These are phyloP conservation scores for Phytophthora parvispora DNA, from an alignment of 352 stramenopile species.

Conservation along the genomic window DNA sequence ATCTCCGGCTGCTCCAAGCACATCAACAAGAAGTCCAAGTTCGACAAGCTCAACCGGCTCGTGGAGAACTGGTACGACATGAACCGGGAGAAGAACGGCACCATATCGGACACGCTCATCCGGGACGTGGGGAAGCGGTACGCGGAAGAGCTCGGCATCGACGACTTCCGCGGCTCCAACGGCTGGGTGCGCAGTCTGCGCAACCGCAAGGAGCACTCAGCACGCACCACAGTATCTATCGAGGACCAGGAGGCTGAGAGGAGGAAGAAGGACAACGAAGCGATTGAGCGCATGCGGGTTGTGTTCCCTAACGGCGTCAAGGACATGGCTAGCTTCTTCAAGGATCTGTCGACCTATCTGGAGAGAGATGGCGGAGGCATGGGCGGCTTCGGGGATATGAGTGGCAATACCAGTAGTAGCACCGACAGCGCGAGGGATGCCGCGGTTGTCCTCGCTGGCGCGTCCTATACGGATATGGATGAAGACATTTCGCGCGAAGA, in stretches of 20 bases:
- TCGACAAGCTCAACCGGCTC: constrained; percentile 83
- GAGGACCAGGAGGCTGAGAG: constrained; percentile 69
- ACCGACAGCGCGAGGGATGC: constrained; percentile 23
- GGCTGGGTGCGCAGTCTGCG: constrained; percentile 84
- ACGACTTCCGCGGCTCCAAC: constrained; percentile 84
- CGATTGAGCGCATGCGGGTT: constrained; percentile 75
- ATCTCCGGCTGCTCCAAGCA: constrained; percentile 87
- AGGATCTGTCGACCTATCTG: constrained; percentile 76
- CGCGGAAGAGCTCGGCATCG: constrained; percentile 77
- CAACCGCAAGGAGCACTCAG: constrained; percentile 80
- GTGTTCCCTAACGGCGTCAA: constrained; percentile 81
- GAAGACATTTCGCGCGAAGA: constrained; percentile 31
- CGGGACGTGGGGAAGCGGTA: constrained; percentile 81
- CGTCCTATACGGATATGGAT: constrained; percentile 52
- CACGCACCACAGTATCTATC: constrained; percentile 53
- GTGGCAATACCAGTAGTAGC: constrained; percentile 23
- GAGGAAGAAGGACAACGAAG: constrained; percentile 77
- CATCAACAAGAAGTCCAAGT: constrained; percentile 92
- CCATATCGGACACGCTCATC: constrained; percentile 79
- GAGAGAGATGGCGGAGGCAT: constrained; percentile 62
- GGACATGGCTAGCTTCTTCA: constrained; percentile 81
- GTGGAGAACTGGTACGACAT: constrained; percentile 90
- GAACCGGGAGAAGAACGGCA: constrained; percentile 76
- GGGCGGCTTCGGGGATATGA: constrained; percentile 22
- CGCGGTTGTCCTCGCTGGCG: constrained; percentile 17